A percentile compares a stretch with the other conserved stretches of the same genome.
These are phyloP conservation scores for Mucuna pruriens DNA, from an alignment of 306 rosid species.

Conservation along the genomic window DNA sequence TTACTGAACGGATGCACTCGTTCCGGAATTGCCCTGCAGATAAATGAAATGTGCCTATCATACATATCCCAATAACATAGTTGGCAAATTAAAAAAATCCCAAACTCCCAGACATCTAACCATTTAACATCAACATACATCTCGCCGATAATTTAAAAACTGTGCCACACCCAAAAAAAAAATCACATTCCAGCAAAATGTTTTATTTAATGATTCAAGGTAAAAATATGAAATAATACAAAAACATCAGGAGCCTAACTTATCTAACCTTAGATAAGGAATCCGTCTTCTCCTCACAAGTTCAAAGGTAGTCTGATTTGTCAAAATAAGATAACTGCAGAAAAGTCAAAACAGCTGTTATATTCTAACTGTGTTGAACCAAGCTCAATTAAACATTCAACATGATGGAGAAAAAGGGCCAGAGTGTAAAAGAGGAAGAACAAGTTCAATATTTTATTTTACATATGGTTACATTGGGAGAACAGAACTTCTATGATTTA, in stretches of 20 bases:
- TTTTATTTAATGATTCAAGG: conserved; percentile 26
- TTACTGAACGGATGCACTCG: conserved; percentile 90
- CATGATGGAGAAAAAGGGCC: conserved; percentile 18
- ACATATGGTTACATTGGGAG: conserved; percentile 2
- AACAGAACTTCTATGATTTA: conserved; percentile 27
- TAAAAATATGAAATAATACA: conserved; percentile 14
- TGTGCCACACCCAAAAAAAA: conserved; percentile 4
- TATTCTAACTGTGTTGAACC: background rate
- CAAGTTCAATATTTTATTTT: background rate
- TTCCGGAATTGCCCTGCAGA: conserved; percentile 76
- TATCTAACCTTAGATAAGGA: conserved; percentile 79
- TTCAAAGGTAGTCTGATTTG: conserved; percentile 94
- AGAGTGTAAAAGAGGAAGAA: conserved; percentile 21
- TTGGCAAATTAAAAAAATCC: background rate
- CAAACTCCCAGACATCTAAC: background rate
- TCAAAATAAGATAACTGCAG: conserved; percentile 87
- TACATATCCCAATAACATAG: conserved; percentile 18
- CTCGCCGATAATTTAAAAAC: conserved; percentile 19
- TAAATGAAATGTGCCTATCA: conserved; percentile 19
- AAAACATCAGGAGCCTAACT: conserved; percentile 26
- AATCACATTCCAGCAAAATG: conserved; percentile 24
- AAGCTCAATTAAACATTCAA: conserved; percentile 22
- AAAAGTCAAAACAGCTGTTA: conserved; percentile 35
- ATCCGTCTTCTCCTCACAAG: conserved; percentile 96
- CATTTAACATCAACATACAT: conserved; percentile 9